phyloP scores from a whole-genome alignment of 2,329 filamentous ascomycete genomes.

The Microascus cirrosus region DNA sequence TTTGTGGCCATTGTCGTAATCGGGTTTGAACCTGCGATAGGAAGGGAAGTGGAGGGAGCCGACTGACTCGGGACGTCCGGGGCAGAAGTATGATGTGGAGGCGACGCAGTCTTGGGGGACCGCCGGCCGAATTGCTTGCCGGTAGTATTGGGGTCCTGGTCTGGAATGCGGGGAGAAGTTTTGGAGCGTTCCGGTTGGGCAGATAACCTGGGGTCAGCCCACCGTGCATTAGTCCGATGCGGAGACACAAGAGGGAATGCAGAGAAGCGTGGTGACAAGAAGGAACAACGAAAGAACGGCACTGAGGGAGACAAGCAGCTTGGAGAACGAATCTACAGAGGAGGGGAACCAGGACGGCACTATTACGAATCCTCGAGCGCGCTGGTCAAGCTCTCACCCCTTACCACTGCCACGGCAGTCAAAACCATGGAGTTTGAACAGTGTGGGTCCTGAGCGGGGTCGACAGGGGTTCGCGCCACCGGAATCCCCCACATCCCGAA shows the following conservation, averaged over 20 bases:
- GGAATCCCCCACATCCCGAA: conserved; percentile 1
- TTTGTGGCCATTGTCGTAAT: not conserved
- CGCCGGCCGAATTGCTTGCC: not conserved
- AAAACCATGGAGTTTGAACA: not conserved
- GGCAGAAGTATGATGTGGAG: not conserved
- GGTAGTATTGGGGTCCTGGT: not conserved
- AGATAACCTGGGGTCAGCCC: not conserved
- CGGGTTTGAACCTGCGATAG: not conserved
- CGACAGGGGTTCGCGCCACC: not conserved
- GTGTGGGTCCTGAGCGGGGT: not conserved
- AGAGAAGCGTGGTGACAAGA: not conserved
- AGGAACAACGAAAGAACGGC: not conserved
- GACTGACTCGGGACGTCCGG: not conserved
- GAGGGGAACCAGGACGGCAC: not conserved
- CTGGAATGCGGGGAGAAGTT: not conserved
- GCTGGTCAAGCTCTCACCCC: not conserved
- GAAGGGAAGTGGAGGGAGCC: not conserved
- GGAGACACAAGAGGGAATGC: not conserved
- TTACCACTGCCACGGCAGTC: not conserved
- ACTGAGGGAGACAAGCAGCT: not conserved
- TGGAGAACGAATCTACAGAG: not conserved
- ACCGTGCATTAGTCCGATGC: not conserved
- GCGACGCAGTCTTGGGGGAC: not conserved
- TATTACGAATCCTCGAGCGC: not conserved
- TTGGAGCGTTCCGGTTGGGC: not conserved